Evolutionary conservation across 805 yeast species (phyloP), one percentile per base, ranked within the genome.

Genomic region (Ogataea populi-albae): DNA sequence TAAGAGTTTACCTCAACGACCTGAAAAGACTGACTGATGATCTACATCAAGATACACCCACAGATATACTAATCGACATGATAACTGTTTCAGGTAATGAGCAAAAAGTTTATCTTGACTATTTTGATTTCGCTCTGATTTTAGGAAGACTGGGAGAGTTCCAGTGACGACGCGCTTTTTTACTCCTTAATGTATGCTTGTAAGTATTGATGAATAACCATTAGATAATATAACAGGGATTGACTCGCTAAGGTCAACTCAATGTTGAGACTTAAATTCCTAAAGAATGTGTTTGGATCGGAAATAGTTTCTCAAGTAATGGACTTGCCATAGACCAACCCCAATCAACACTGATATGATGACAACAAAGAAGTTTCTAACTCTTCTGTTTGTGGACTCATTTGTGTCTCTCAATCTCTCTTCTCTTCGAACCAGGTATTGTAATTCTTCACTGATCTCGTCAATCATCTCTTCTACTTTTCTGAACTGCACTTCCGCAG

Each of bases 371-470:
- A 93, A 93, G 66, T 81, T 79, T 67, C 87, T 81, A 40, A 91
- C 96, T 60, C 98, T 81, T 50, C 82, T 73, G 66, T 93, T 93
- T 34, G 98, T 93, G 27, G 94, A 81, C 69, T 93, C 98, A 65
- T 93, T 93, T 34, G 98, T 93, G 62, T 93, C 94, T 69, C 98
- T 84, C 65, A 93, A 73, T 64, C 86, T 77, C 63, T 81, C 91
- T 66, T 93, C 98, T 66, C 98, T 85, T 41, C 65, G 66, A 55
- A 82, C 82, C 67, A 93, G 75, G 65, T 91, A 93, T 44, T 79
- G 82, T 61, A 93, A 71, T 56, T 89, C 96, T 43, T 66, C 68
- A 40, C 72, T 73, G 52, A 93, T 75, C 68, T 93, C 98, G 49
- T 77, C 83, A 32, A 94, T 77, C 64, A 86, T 64, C 58, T 85